Evolutionary conservation across 2,329 filamentous ascomycete genomes (phyloP).

Genomic region (Colletotrichum cereale): DNA sequence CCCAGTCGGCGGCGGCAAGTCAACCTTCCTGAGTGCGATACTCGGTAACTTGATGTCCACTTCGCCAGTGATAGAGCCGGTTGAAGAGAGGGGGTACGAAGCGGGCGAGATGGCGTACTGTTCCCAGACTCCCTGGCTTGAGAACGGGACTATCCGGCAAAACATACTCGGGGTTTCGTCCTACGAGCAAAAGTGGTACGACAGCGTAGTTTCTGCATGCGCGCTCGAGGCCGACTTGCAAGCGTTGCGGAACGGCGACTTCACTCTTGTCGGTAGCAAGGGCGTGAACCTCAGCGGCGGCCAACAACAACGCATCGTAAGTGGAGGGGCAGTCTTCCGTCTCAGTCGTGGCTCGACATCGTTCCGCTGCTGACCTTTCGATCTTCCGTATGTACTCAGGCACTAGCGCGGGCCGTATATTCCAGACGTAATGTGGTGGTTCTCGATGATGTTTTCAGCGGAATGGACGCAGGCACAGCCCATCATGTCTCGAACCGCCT

Average conservation of each 20-base stretch:
- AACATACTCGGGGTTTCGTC: neutral
- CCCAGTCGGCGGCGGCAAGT: conserved; percentile 38
- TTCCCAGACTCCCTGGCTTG: conserved; percentile 24
- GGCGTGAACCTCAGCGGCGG: conserved; percentile 24
- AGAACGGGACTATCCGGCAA: conserved; percentile 18
- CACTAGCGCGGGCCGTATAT: conserved; percentile 24
- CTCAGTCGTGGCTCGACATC: neutral
- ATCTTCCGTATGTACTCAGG: neutral
- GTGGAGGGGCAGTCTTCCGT: neutral
- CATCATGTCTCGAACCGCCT: conserved; percentile 4
- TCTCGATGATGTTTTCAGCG: conserved; percentile 34
- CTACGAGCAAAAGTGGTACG: conserved; percentile 16
- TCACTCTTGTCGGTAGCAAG: conserved; percentile 17
- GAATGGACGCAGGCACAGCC: conserved; percentile 26
- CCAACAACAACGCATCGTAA: conserved; percentile 35
- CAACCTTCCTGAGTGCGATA: conserved; percentile 18
- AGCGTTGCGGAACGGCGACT: neutral
- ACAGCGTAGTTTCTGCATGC: conserved; percentile 13
- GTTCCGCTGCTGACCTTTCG: neutral
- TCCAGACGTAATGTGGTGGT: conserved; percentile 10
- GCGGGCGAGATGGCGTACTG: conserved; percentile 11
- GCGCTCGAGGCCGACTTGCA: conserved; percentile 18
- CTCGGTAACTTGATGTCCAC: conserved; percentile 23
- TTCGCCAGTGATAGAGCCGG: neutral
- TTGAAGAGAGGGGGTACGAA: too few species aligned